Evolutionary conservation across 768 basidiomycete species (phyloP), one percentile per base, ranked within the genome.

Genomic region (Naganishia antarctica): DNA sequence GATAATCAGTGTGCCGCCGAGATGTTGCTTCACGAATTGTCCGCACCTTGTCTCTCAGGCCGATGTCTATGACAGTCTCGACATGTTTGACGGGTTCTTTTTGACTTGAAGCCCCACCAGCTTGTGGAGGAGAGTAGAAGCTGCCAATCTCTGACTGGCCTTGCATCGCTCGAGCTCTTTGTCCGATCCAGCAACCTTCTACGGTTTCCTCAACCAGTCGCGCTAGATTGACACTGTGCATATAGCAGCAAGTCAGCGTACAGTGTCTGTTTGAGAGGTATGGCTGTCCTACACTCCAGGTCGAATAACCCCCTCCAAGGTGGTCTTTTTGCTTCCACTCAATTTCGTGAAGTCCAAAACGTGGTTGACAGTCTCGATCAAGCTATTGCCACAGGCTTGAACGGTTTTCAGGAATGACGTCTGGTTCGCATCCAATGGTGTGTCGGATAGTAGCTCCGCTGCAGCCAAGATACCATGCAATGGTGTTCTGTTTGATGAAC

Each of bases 331-430:
- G 70, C 87, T 89, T 23, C 91, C 91, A 66, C 89, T 91, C 25
- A 94, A 82, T 73, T 97, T 97, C 31, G 91, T 94, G 73, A 93
- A 97, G 75, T 97, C 93, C 28, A 97, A 80, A 5, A 97, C 93
- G 70, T 97, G 93, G 72, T 96, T 96, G 51, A 97, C 91, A 0
- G 92, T 94, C 80, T 97, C 93, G 44, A 93, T 90, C 0, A 97
- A 82, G 0, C 90, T 91, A n/a, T 88, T 93, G 15, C 91, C 92
- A 72, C 92, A 96, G 6, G 90, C 91, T 75, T 92, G 89, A 0
- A 96, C 89, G 0, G 93, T 96, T 73, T 91, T 88, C 53, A 96
- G 79, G 80, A 91, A 94, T 0, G 91, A 90, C 11, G 80, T 74
- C 75, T 97, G 93, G 13, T 86, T 85, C 49, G 88, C 85, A 71